Conservation (phyloP, 2,329 filamentous ascomycete species). For the Aspergillus novofumigatus region DNA sequence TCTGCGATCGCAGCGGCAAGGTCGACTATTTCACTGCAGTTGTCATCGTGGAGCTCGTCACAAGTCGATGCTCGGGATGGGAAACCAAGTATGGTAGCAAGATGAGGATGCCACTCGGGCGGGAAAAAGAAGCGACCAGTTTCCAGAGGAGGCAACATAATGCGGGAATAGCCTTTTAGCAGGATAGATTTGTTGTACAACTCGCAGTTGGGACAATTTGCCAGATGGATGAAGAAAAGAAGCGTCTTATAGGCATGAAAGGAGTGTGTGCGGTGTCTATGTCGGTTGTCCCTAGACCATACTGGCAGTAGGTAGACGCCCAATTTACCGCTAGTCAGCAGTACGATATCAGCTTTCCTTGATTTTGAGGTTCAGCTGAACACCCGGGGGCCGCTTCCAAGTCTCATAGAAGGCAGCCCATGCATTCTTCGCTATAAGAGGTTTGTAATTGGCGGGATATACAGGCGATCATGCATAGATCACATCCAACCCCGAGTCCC, state of each 20-base stretch:
- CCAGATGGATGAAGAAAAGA: neutral
- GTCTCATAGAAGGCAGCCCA: neutral
- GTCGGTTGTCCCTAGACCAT: neutral
- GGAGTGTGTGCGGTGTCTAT: neutral
- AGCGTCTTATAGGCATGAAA: neutral
- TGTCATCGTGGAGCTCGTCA: slow-evolving; percentile 3
- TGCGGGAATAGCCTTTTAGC: neutral
- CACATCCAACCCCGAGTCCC: neutral
- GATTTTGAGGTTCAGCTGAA: neutral
- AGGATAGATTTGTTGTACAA: neutral
- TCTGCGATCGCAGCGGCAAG: slow-evolving; percentile 15
- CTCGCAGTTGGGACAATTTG: neutral
- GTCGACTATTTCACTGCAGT: slow-evolving; percentile 12
- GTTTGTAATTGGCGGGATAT: neutral
- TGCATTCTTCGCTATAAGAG: neutral
- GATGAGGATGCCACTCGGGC: slow-evolving; percentile 9
- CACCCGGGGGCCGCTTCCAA: neutral
- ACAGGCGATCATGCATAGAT: neutral
- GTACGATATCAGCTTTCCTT: neutral
- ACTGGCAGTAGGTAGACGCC: neutral
- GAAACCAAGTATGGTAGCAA: slow-evolving; percentile 7
- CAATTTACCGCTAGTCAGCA: neutral
- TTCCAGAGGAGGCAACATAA: neutral
- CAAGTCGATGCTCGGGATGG: slow-evolving; percentile 9
- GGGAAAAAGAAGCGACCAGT: slow-evolving; percentile 5